Percentiles rank a stretch among this genome's conserved stretches.
These are phyloP conservation scores for Dendrothele bispora DNA, from an alignment of 768 basidiomycete genomes.

Conservation along the genomic window DNA sequence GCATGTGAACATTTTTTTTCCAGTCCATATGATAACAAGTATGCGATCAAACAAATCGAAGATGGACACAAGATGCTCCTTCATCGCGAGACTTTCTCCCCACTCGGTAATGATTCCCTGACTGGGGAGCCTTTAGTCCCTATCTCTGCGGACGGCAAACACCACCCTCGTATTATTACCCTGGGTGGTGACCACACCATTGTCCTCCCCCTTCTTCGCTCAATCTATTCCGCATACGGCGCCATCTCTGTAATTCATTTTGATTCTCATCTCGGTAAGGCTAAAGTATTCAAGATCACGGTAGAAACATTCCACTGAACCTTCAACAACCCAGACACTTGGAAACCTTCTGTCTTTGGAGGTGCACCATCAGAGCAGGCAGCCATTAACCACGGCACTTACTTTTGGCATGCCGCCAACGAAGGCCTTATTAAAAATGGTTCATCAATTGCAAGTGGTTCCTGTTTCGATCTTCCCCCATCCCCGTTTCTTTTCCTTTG, in stretches of 20 bases:
- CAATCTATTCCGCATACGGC: conserved; percentile 76
- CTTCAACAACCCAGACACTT: conserved; percentile 49
- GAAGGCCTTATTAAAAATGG: conserved; percentile 81
- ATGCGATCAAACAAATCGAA: conserved; percentile 75
- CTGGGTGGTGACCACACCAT: conserved; percentile 91
- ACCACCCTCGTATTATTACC: conserved; percentile 79
- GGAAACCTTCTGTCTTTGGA: conserved; percentile 76
- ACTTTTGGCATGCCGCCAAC: conserved; percentile 87
- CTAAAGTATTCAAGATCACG: conserved; percentile 12
- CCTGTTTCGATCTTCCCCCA: conserved; percentile 23
- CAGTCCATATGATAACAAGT: conserved; percentile 71
- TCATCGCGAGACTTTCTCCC: conserved; percentile 59
- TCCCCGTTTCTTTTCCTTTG: conserved; percentile 16
- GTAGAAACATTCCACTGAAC: background rate
- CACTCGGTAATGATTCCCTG: conserved; percentile 60
- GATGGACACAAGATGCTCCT: conserved; percentile 69
- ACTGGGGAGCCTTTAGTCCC: conserved; percentile 59
- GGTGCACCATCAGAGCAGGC: conserved; percentile 72
- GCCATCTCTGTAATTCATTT: conserved; percentile 84
- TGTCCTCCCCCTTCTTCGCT: conserved; percentile 59
- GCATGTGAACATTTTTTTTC: background rate
- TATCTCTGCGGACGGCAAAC: conserved; percentile 65
- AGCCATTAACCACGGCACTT: conserved; percentile 84
- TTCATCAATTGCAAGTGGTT: conserved; percentile 78
- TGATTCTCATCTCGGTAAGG: conserved; percentile 66